Base-by-base conservation (phyloP, 2,329 filamentous ascomycete genomes). In the Beauveria brongniartii region DNA sequence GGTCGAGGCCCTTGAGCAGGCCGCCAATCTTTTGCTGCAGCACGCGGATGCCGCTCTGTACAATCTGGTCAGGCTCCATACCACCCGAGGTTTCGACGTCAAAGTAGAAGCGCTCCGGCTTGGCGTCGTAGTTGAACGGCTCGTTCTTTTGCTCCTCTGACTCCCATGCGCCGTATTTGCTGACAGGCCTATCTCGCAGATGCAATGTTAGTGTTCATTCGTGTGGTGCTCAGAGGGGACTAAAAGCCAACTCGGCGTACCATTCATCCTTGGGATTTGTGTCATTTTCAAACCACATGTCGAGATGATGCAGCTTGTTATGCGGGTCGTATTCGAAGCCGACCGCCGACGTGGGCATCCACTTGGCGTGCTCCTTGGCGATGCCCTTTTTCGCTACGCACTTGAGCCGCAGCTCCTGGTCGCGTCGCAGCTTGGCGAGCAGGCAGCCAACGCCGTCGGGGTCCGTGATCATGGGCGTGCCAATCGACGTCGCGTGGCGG, bases 341-440 rank as follows among this genome's bases (percentile, higher is more conserved):
- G 46, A 99, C 87, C 3, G 94, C 94, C 46, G 92, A 84, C 41
- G 90, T 93, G 2, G 94, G 92, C 69, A 91, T 90, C 94, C 94
- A 99, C 75, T 99, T 99, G 10, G 94, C 91, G 75, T 99, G 94
- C 74, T 99, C 94, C 80, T 99, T 99, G 43, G 93, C 92, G 65
- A 97, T 97, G 1, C 94, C 94, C 81, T 97, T 97, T 81, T 96
- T 97, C 55, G 93, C 94, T 66, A 97, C 89, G 72, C 93, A 97
- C 64, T 85, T 90, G 70, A 99, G 84, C 73, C 91, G 88, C 63
- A 99, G 78, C 74, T 96, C 92, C 76, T 99, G 94, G 2, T 89
- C 91, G 70, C 88, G 89, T 62, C 93, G 83, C 71, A 99, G 78
- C 80, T 97, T 97, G 69, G 89, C 90, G 66, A 99, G 93, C 67